Evolutionary conservation across 208 protist species (phyloP).

Genomic region (Porcisia deanei): DNA sequence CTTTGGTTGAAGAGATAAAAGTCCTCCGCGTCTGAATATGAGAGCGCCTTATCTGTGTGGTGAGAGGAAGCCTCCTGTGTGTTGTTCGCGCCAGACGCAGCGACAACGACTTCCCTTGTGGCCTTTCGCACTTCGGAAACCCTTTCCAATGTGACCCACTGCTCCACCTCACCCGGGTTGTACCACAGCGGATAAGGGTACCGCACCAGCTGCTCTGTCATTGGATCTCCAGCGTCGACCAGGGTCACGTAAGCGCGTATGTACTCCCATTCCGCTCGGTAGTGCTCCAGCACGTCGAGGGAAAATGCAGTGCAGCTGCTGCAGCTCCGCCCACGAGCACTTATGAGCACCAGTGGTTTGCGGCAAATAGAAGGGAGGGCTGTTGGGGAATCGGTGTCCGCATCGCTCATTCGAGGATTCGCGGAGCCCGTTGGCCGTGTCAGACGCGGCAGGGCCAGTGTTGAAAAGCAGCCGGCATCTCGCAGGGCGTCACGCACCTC

Average conservation of each 20-base stretch:
- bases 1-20: conserved; percentile 21
- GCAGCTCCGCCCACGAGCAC: conserved; percentile 23
- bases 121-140: not conserved
- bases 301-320: conserved; percentile 25
- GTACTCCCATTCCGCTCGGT: conserved; percentile 47
- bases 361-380: conserved; percentile 32
- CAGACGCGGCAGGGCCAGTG: conserved; percentile 21
- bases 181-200: conserved; percentile 31
- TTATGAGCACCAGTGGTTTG: conserved; percentile 35
- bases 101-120: not conserved
- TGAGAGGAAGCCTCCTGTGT: not conserved
- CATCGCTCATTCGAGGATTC: not conserved
- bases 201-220: conserved; percentile 31
- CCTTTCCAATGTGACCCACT: conserved; percentile 10
- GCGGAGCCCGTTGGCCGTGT: conserved; percentile 1
- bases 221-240: conserved; percentile 41
- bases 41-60: not conserved
- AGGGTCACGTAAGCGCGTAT: conserved; percentile 55
- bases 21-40: conserved; percentile 9
- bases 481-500: conserved; percentile 16
- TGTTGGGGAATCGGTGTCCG: not conserved
- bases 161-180: not conserved
- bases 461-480: conserved; percentile 20
- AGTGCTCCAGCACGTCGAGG: conserved; percentile 15
- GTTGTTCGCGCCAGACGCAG: not conserved